Evolutionary conservation across 1,284 basidiomycete genomes (phyloP).

Genomic region (Ganoderma leucocontextum): DNA sequence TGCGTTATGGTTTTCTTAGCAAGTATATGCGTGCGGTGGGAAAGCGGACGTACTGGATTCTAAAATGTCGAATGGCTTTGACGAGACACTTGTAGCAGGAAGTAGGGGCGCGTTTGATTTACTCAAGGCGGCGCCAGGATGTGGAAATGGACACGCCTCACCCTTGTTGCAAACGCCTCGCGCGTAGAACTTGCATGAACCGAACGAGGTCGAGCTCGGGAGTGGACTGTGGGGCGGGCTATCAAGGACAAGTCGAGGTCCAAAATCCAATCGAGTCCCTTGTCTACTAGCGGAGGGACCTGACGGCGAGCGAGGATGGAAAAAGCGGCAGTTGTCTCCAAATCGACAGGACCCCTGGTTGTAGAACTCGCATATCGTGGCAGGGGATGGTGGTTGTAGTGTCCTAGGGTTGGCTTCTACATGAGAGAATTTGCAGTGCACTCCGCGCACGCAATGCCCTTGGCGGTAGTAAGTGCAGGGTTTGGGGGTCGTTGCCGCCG

Average conservation of each 20-base stretch:
- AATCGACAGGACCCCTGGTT: slow-evolving; percentile 20
- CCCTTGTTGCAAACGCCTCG: slow-evolving; percentile 53
- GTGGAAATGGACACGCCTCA: slow-evolving; percentile 46
- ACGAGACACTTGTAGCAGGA: background rate
- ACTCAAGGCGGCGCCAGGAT: slow-evolving; percentile 23
- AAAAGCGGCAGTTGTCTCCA: slow-evolving; percentile 19
- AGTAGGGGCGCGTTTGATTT: background rate
- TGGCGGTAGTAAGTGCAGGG: slow-evolving; percentile 4
- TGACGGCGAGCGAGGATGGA: background rate
- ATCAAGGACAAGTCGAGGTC: background rate
- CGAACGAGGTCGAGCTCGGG: slow-evolving; percentile 14
- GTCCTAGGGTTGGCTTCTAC: background rate
- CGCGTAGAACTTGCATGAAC: slow-evolving; percentile 51
- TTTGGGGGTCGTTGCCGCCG: background rate
- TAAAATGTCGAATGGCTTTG: background rate
- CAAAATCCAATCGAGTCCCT: background rate
- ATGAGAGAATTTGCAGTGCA: slow-evolving; percentile 9
- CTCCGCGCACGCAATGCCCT: slow-evolving; percentile 6
- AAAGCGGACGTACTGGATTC: background rate
- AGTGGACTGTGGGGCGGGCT: background rate
- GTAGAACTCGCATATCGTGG: slow-evolving; percentile 16
- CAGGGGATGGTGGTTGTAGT: background rate
- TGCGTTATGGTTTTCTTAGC: background rate
- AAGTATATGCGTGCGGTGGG: background rate
- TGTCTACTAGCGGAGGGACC: background rate